Percentiles rank a stretch among this genome's conserved stretches.
phyloP scores from a whole-genome alignment of 192 early-diverging fungal species.

The Umbelopsis sp. region DNA sequence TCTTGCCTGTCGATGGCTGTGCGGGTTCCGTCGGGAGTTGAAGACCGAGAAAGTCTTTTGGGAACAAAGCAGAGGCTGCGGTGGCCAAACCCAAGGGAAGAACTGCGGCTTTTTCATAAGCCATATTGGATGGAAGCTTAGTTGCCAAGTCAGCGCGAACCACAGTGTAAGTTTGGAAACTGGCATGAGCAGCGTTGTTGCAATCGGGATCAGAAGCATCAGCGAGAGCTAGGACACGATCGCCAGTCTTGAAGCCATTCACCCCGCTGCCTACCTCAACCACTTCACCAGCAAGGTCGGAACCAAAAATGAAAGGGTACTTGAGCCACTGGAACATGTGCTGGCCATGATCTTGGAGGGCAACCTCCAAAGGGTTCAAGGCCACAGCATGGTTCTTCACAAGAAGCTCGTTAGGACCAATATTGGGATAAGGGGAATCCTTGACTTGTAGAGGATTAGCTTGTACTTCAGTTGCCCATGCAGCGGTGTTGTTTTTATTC shows the following conservation, averaged over 20 bases:
- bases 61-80: conserved; percentile 49
- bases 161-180: background rate
- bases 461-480: background rate
- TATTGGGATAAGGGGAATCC: background rate
- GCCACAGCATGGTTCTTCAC: conserved; percentile 11
- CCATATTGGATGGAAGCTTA: conserved; percentile 19
- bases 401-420: background rate
- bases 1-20: conserved; percentile 22
- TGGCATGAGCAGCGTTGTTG: conserved; percentile 22
- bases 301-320: conserved; percentile 4
- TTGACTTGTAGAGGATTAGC: background rate
- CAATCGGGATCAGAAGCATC: conserved; percentile 35
- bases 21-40: background rate
- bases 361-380: conserved; percentile 7
- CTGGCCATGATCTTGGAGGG: too few relatives aligned
- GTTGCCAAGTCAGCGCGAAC: background rate
- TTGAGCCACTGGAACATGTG: background rate
- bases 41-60: conserved; percentile 20
- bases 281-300: conserved; percentile 5
- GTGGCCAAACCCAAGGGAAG: conserved; percentile 58
- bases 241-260: conserved; percentile 48
- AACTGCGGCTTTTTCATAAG: conserved; percentile 47
- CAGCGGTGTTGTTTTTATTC: background rate
- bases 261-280: conserved; percentile 18
- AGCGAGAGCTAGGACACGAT: conserved; percentile 47